Evolutionary conservation across 1,284 basidiomycete genomes (phyloP).

Genomic region (Somion occarium): DNA sequence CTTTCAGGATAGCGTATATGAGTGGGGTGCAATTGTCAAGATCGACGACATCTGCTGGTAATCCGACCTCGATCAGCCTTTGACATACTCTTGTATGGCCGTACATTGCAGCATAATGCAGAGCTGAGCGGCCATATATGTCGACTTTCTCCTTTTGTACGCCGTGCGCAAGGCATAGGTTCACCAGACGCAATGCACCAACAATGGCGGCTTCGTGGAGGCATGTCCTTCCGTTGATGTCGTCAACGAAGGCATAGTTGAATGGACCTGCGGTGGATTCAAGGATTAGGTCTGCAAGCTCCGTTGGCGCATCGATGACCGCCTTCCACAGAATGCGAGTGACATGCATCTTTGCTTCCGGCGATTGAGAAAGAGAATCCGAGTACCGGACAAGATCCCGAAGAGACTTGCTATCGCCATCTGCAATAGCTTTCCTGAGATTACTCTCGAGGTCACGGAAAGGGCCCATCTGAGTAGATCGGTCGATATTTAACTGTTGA

Average conservation of each 20-base stretch:
- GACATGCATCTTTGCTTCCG: conserved; percentile 58
- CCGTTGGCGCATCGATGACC: conserved; percentile 73
- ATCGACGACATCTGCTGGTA: conserved; percentile 73
- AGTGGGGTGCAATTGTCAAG: conserved; percentile 94
- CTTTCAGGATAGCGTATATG: conserved; percentile 88
- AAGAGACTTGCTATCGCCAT: conserved; percentile 56
- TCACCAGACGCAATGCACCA: conserved; percentile 77
- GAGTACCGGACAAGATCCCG: conserved; percentile 71
- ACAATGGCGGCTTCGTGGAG: conserved; percentile 93
- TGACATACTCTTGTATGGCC: conserved; percentile 79
- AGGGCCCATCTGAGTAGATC: conserved; percentile 57
- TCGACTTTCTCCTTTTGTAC: conserved; percentile 71
- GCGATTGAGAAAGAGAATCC: conserved; percentile 56
- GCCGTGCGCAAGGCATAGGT: conserved; percentile 75
- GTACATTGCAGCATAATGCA: conserved; percentile 96
- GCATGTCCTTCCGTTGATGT: conserved; percentile 94
- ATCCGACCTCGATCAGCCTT: conserved; percentile 66
- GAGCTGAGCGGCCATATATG: conserved; percentile 87
- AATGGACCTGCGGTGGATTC: conserved; percentile 65
- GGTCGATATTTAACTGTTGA: conserved; percentile 68
- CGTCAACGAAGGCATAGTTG: conserved; percentile 91
- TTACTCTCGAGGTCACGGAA: conserved; percentile 87
- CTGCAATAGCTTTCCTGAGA: conserved; percentile 70
- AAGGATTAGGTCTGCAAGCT: conserved; percentile 73
- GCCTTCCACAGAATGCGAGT: conserved; percentile 91